These are phyloP conservation scores for Echinosophora koreensis DNA, from an alignment of 306 rosid genomes.

Conservation along the genomic window DNA sequence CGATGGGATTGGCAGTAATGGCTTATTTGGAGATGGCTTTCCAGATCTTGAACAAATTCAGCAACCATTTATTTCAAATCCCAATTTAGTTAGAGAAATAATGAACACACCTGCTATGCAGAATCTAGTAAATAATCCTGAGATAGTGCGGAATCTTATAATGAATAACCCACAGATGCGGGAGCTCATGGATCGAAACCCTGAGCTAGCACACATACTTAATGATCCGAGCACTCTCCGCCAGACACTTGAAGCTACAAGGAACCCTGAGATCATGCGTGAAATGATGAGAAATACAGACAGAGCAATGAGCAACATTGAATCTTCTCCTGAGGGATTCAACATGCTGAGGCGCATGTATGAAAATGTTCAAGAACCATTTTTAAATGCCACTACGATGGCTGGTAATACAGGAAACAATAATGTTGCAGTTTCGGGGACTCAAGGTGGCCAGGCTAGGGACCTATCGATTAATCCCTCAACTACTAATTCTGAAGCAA, in stretches of 20 bases:
- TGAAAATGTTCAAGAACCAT: slow-evolving; percentile 94
- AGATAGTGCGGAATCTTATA: slow-evolving; percentile 74
- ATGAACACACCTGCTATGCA: slow-evolving; percentile 69
- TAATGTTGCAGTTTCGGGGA: slow-evolving; percentile 56
- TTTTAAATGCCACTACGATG: slow-evolving; percentile 89
- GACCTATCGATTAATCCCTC: slow-evolving; percentile 63
- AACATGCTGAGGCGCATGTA: slow-evolving; percentile 96
- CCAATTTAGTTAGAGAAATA: slow-evolving; percentile 65
- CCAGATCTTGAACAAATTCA: slow-evolving; percentile 82
- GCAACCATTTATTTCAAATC: slow-evolving; percentile 71
- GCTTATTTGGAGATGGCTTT: slow-evolving; percentile 74
- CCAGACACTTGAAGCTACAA: slow-evolving; percentile 89
- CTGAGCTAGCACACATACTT: slow-evolving; percentile 84
- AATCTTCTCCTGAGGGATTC: slow-evolving; percentile 90
- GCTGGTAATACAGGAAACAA: slow-evolving; percentile 73
- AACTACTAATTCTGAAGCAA: slow-evolving; percentile 63
- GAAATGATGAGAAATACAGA: slow-evolving; percentile 97
- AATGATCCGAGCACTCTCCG: slow-evolving; percentile 89
- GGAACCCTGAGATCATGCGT: slow-evolving; percentile 94
- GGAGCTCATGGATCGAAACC: slow-evolving; percentile 84
- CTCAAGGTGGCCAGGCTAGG: slow-evolving; percentile 61
- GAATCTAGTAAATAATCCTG: slow-evolving; percentile 71
- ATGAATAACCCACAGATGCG: slow-evolving; percentile 93
- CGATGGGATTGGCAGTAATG: slow-evolving; percentile 60
- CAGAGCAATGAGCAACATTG: slow-evolving; percentile 94